Evolutionary conservation across 164 flowering plant genomes (phyloP).

Genomic region (Cinnamomum chago): DNA sequence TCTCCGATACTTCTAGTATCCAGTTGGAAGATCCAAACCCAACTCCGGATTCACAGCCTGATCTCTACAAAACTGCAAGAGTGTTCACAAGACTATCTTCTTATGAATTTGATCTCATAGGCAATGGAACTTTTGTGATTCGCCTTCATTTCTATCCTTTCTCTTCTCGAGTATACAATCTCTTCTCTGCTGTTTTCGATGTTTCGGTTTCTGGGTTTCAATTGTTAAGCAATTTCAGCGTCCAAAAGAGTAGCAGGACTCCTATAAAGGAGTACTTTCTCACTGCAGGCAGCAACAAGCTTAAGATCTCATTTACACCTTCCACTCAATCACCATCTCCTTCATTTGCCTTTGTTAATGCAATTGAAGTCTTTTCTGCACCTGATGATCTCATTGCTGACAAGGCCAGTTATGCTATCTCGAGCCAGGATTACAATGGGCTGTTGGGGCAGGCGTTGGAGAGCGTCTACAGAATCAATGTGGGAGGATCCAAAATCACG

Average conservation of each 20-base stretch:
- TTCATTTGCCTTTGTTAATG: slow-evolving; percentile 54
- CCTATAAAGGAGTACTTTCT: too few relatives aligned
- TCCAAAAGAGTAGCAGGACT: too few relatives aligned
- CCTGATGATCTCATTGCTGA: slow-evolving; percentile 42
- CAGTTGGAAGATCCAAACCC: too few relatives aligned
- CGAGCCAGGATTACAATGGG: slow-evolving; percentile 26
- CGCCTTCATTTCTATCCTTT: slow-evolving; percentile 72
- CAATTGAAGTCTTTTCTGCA: slow-evolving; percentile 76
- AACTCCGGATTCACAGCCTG: too few relatives aligned
- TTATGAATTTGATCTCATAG: slow-evolving; percentile 7
- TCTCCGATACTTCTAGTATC: too few relatives aligned
- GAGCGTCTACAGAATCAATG: slow-evolving; percentile 64
- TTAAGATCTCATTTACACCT: too few relatives aligned
- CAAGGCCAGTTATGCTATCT: slow-evolving; percentile 10
- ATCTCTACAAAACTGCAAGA: too few relatives aligned
- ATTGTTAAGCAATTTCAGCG: too few relatives aligned
- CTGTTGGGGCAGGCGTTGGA: slow-evolving; percentile 39
- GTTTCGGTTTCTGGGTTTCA: slow-evolving; percentile 29
- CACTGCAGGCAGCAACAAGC: too few relatives aligned
- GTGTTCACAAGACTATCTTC: not conserved
- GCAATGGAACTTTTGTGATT: slow-evolving; percentile 57
- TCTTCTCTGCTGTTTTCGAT: slow-evolving; percentile 39
- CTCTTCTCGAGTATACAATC: slow-evolving; percentile 22
- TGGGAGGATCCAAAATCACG: slow-evolving; percentile 61
- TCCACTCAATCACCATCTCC: too few relatives aligned